Conservation (phyloP, 768 basidiomycete genomes). For the Leccinum sublutescens region DNA sequence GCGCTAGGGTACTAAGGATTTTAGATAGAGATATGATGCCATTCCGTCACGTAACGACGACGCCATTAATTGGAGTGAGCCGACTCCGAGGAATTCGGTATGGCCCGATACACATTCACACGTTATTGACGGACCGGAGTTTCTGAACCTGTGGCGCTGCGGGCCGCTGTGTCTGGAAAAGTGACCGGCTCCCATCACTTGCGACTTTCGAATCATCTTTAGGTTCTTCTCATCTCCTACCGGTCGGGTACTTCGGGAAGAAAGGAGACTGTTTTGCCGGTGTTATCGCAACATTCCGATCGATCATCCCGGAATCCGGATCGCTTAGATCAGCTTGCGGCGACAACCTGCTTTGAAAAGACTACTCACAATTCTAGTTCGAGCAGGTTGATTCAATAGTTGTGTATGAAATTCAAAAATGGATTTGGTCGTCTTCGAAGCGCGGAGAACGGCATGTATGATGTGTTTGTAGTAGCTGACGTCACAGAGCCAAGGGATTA, state of each 20-base stretch:
- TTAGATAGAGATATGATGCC: neutral
- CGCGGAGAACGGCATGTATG: neutral
- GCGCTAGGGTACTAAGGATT: neutral
- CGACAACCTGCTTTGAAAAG: no score
- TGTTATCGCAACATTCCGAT: neutral
- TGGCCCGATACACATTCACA: neutral
- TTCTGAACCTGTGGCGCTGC: no score
- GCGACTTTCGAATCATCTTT: constrained; percentile 43
- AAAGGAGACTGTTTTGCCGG: neutral
- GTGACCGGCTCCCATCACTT: no score
- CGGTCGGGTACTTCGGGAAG: constrained; percentile 38
- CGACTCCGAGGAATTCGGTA: neutral
- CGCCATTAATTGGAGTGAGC: no score
- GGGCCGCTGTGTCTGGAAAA: no score
- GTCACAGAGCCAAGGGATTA: neutral
- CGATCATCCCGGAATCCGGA: neutral
- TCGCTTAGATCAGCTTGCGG: neutral
- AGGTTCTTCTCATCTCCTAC: constrained; percentile 67
- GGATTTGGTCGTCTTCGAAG: neutral
- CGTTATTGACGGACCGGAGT: no score
- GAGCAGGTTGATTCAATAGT: no score
- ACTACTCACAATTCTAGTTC: no score
- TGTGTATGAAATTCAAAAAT: neutral
- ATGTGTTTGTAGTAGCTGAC: neutral
- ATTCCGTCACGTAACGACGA: no score